Evolutionary conservation across 257 asterid genomes (phyloP).

Genomic region (Przewalskia tangutica): DNA sequence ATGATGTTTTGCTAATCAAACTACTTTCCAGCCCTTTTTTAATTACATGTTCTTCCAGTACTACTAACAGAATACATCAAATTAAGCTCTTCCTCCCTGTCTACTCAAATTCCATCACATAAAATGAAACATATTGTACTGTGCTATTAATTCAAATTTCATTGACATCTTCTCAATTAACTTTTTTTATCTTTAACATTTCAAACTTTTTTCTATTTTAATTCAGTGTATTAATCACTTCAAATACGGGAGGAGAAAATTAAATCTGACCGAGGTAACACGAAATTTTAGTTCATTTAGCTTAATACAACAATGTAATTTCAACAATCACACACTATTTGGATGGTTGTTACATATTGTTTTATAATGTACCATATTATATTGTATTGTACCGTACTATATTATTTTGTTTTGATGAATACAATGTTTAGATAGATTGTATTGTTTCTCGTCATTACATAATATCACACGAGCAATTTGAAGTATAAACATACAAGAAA

Average conservation of each 20-base stretch:
- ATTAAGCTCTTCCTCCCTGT: background rate
- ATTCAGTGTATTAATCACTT: background rate
- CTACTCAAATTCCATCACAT: background rate
- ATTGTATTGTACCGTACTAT: no score
- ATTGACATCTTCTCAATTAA: background rate
- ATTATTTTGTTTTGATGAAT: no score
- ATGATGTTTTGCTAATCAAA: background rate
- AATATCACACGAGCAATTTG: no score
- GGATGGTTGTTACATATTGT: no score
- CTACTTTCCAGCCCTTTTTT: background rate
- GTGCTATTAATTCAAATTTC: background rate
- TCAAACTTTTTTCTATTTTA: background rate
- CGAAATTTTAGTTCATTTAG: background rate
- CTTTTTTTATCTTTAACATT: background rate
- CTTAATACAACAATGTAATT: no score
- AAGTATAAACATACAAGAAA: no score
- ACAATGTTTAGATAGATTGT: no score
- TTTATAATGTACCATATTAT: no score
- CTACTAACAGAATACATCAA: background rate
- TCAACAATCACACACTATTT: no score
- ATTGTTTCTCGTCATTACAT: no score
- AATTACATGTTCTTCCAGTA: background rate
- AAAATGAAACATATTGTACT: background rate
- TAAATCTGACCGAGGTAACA: background rate
- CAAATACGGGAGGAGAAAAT: background rate